Evolutionary conservation across 2,329 filamentous ascomycete genomes (phyloP).

Genomic region (Trichothecium roseum): DNA sequence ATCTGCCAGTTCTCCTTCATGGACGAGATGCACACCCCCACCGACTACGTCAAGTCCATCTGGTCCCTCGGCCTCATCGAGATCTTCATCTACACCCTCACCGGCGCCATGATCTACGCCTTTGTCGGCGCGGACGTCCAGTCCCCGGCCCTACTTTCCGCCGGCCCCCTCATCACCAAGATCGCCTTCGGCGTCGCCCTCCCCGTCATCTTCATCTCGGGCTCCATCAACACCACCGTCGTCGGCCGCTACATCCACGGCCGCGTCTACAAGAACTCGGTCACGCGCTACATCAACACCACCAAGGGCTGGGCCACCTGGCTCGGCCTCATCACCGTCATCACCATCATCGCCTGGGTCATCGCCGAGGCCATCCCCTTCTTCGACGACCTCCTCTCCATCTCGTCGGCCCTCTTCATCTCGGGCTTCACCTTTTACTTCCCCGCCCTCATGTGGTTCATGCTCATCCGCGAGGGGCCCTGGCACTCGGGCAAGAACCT

Average conservation of each 20-base stretch:
- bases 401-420: conserved; percentile 39
- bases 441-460: conserved; percentile 31
- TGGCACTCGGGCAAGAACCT: conserved; percentile 19
- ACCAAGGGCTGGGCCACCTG: conserved; percentile 40
- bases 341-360: conserved; percentile 58
- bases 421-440: conserved; percentile 33
- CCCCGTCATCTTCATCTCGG: conserved; percentile 65
- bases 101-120: conserved; percentile 57
- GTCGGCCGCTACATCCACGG: conserved; percentile 35
- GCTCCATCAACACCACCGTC: conserved; percentile 53
- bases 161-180: conserved; percentile 47
- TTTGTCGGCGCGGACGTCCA: conserved; percentile 54
- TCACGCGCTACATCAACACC: conserved; percentile 37
- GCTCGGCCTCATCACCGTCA: conserved; percentile 43
- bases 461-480: conserved; percentile 22
- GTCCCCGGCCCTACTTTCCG: conserved; percentile 59
- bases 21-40: conserved; percentile 41
- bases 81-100: conserved; percentile 55
- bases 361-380: conserved; percentile 65
- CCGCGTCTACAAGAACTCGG: conserved; percentile 30
- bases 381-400: conserved; percentile 57
- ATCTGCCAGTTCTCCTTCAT: conserved; percentile 43
- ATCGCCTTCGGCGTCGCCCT: conserved; percentile 60
- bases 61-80: conserved; percentile 51
- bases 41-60: conserved; percentile 43